Evolutionary conservation across 352 stramenopile genomes (phyloP).

Genomic region (Aphanomyces cochlioides): DNA sequence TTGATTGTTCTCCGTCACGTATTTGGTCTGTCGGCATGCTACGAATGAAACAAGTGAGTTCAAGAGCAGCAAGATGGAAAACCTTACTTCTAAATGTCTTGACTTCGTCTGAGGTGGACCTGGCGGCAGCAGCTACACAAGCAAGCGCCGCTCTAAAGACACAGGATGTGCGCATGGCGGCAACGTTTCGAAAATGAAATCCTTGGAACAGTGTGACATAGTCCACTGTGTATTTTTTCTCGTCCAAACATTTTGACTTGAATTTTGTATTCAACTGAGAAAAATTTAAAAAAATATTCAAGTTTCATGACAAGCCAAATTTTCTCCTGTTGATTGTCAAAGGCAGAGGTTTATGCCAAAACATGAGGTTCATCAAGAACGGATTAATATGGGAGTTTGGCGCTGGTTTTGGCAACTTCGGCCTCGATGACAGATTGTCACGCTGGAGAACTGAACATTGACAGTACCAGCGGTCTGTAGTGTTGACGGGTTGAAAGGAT

Average conservation of each 20-base stretch:
- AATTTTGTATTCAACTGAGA: too few species aligned
- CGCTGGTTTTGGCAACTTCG: too few species aligned
- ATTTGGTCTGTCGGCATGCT: constrained; percentile 66
- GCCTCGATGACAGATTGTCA: too few species aligned
- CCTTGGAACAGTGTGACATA: neutral
- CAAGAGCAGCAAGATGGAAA: neutral
- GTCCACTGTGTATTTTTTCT: neutral
- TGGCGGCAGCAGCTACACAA: neutral
- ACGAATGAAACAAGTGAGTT: neutral
- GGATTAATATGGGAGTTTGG: too few species aligned
- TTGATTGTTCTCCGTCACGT: constrained; percentile 50
- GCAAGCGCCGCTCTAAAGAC: neutral
- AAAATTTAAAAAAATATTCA: too few species aligned
- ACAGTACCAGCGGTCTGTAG: too few species aligned
- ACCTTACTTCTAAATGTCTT: neutral
- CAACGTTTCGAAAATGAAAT: neutral
- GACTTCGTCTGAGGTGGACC: neutral
- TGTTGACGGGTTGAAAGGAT: too few species aligned
- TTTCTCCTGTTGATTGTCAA: too few species aligned
- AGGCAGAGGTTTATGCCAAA: too few species aligned
- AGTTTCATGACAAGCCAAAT: too few species aligned
- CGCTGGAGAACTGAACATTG: too few species aligned
- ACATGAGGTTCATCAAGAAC: too few species aligned
- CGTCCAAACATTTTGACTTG: neutral
- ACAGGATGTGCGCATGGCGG: neutral